Base-by-base conservation (phyloP, 2,329 filamentous ascomycete species). In the Cladobotryum protrusum region DNA sequence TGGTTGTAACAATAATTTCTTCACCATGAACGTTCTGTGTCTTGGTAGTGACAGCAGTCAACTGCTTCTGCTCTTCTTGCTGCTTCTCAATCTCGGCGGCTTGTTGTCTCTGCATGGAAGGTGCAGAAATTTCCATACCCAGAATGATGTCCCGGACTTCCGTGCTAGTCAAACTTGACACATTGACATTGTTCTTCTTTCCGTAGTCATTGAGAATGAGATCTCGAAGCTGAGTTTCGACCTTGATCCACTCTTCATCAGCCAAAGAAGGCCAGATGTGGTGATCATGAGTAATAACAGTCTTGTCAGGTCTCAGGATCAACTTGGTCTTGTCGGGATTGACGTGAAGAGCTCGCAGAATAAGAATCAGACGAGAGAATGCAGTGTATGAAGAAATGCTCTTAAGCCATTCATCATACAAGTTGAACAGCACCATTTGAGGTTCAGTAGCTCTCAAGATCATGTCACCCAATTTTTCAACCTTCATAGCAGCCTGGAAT, bases 121-220 rank as follows among this genome's bases (percentile, higher is more conserved):
- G 93, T 24, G 93, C 95, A 52, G 89, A 96, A 52, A 99, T 99
- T 67, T 99, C 95, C 95, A 99, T 99, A 79, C 93, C 93, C 56
- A 99, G 73, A 61, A 99, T 99, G 62, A 99, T 97, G 64, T 99
- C 93, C 61, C 93, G 85, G 45, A 99, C 93, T 81, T 99, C 93
- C 61, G 88, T 96, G 65, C 84, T 96, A 1, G 93, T 99, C 70
- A 99, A 77, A 67, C 90, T 96, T 14, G 95, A 95, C 12, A 93
- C 92, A 61, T 99, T 99, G 74, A 99, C 93, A 60, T 97, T 99
- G 76, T 99, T 99, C 81, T 99, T 99, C 81, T 97, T 99, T 65
- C 93, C 93, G 66, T 99, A 99, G 66, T 99, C 93, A 59, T 97
- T 96, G 59, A 99, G 67, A 61, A 99, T 99, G 57, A 99, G 75